Conservation (phyloP, 2,329 filamentous ascomycete genomes). For the Plectosphaerella sp. region DNA sequence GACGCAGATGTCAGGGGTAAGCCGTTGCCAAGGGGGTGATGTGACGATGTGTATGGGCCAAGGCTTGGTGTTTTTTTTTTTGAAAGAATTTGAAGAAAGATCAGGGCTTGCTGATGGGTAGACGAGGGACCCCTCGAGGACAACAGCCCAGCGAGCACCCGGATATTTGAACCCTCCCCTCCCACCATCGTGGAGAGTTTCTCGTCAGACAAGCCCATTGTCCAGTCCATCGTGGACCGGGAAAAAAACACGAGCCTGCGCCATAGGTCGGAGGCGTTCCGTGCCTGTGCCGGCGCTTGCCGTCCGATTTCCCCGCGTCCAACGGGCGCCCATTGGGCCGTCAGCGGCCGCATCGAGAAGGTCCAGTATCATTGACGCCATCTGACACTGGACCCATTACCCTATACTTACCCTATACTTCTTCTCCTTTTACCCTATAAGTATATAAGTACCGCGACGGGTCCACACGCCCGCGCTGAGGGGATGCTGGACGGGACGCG, state of each 20-base stretch:
- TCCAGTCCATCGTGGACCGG: too few relatives aligned
- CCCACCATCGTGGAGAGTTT: too few relatives aligned
- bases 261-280: neutral
- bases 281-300: neutral
- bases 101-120: too few relatives aligned
- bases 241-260: too few relatives aligned
- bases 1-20: neutral
- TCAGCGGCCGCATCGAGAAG: neutral
- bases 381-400: neutral
- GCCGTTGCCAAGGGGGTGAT: neutral
- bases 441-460: neutral
- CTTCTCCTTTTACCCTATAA: neutral
- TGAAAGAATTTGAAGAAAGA: too few relatives aligned
- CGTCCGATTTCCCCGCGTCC: neutral
- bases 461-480: too few relatives aligned
- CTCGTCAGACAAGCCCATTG: too few relatives aligned
- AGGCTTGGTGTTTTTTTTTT: too few relatives aligned
- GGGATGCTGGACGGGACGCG: too few relatives aligned
- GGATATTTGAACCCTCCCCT: too few relatives aligned
- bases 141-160: too few relatives aligned
- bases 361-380: neutral
- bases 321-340: neutral
- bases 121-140: too few relatives aligned
- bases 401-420: neutral
- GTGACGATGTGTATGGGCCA: neutral